These are phyloP conservation scores for Cordyceps militaris DNA, from an alignment of 2,329 filamentous ascomycete genomes.

Conservation along the genomic window DNA sequence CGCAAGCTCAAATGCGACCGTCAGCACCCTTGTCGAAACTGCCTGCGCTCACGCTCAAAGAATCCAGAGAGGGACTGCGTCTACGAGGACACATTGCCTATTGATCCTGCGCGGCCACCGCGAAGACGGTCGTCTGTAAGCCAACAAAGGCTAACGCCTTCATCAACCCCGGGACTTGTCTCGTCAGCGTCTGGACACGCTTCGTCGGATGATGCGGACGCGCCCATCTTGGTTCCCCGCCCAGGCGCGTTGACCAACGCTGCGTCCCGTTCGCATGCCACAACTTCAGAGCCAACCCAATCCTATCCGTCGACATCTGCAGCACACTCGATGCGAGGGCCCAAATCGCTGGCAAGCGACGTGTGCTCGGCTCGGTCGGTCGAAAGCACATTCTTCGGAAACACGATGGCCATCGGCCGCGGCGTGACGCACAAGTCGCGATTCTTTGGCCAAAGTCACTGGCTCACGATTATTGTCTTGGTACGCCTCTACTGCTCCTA, in stretches of 20 bases:
- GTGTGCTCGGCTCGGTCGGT: conserved; percentile 25
- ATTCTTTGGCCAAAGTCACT: conserved; percentile 50
- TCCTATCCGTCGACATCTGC: conserved; percentile 36
- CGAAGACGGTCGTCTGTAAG: background rate
- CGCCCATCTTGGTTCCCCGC: background rate
- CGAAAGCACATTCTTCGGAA: conserved; percentile 28
- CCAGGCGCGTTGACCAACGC: too few species aligned
- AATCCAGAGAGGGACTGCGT: conserved; percentile 23
- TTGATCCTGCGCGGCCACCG: background rate
- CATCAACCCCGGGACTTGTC: conserved; percentile 2
- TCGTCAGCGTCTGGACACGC: background rate
- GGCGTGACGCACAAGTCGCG: conserved; percentile 47
- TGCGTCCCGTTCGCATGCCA: background rate
- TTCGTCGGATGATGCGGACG: background rate
- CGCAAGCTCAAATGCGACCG: conserved; percentile 38
- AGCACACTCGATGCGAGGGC: conserved; percentile 26
- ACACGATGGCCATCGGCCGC: conserved; percentile 28
- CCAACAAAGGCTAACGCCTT: background rate
- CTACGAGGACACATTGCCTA: conserved; percentile 20
- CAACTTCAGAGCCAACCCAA: conserved; percentile 9
- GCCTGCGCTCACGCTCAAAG: conserved; percentile 26
- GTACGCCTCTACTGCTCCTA: conserved; percentile 26
- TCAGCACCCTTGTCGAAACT: conserved; percentile 34
- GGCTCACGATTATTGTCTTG: conserved; percentile 39
- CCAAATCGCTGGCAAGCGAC: background rate